Base-by-base conservation (phyloP, 495 filamentous ascomycete genomes). In the Alectoria sarmentosa region DNA sequence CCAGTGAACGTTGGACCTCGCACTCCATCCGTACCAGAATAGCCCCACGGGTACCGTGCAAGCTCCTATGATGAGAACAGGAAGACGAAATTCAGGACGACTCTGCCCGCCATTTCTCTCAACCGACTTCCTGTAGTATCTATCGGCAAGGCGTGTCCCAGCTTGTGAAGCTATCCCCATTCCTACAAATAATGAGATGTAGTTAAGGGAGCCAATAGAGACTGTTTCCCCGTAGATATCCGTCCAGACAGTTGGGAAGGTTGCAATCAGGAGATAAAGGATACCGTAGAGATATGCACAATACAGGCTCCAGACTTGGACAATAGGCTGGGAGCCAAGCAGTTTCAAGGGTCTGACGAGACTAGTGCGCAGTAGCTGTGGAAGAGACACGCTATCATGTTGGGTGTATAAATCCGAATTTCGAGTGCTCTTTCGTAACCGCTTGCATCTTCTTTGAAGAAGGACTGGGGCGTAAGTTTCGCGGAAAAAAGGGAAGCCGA, bases 11-110 rank as follows among this genome's bases (percentile, higher is more conserved):
- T 63, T 69, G 0, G 72, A 54, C 63, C 80, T 75, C 62, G 76
- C 76, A 8, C 75, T 79, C 82, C 81, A 83, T 2, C 79, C 83
- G 73, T 86, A 80, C 82, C 82, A 84, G 69, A 85, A 87, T 21
- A 86, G 66, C 23, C 71, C 71, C 23, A 83, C 74, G 0, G 83
- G 82, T 19, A 87, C 74, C 4, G 78, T 66, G 0, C 78, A 73
- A 0, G 76, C 81, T 0, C 81, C 82, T 14, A 83, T 64, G 72
- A 86, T 83, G 21, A 80, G 78, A 44, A 77, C 82, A 77, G 78
- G 83, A 1, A 86, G 73, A 5, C 84, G 74, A 62, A 79, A 78
- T 64, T 87, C 84, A 0, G 84, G 84, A 21, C 60, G 67, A 23
- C 74, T 72, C 6, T 71, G 68, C 15, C 77, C 78, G 38, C 74